A percentile compares a stretch with the other conserved stretches of the same genome.
Conservation (phyloP, 1,139 yeast species). For the Zygoascus sp. region DNA sequence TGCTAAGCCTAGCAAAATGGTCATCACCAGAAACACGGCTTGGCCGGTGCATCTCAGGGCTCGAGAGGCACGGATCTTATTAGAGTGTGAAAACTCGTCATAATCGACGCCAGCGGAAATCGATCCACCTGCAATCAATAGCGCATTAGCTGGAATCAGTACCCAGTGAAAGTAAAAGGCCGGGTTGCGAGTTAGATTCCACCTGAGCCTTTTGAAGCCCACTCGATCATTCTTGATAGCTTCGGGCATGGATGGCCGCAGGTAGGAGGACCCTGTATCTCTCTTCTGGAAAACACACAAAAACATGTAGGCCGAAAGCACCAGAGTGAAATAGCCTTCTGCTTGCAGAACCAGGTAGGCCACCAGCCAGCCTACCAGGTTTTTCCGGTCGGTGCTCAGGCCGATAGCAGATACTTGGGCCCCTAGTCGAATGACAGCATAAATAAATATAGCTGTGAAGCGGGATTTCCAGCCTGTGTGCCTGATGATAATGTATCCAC, state of each 20-base stretch:
- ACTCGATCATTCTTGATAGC: neutral
- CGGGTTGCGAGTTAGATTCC: neutral
- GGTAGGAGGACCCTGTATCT: constrained; percentile 4
- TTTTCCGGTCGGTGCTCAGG: constrained; percentile 35
- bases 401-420: constrained; percentile 29
- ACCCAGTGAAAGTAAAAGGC: constrained; percentile 20
- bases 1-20: constrained; percentile 22
- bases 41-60: constrained; percentile 27
- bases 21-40: constrained; percentile 23
- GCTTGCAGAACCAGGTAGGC: constrained; percentile 28
- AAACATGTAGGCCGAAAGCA: constrained; percentile 20
- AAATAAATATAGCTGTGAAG: constrained; percentile 18
- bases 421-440: constrained; percentile 20
- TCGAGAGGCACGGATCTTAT: constrained; percentile 17
- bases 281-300: constrained; percentile 9
- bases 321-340: constrained; percentile 28
- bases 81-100: neutral
- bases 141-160: constrained; percentile 26
- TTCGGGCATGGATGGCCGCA: constrained; percentile 1
- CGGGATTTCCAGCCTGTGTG: constrained; percentile 23
- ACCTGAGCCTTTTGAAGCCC: neutral
- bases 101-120: constrained; percentile 18
- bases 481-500: constrained; percentile 10
- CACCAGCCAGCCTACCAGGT: constrained; percentile 32
- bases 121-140: constrained; percentile 26